Base-by-base conservation (phyloP, 768 basidiomycete species). In the Tylopilus balloui region DNA sequence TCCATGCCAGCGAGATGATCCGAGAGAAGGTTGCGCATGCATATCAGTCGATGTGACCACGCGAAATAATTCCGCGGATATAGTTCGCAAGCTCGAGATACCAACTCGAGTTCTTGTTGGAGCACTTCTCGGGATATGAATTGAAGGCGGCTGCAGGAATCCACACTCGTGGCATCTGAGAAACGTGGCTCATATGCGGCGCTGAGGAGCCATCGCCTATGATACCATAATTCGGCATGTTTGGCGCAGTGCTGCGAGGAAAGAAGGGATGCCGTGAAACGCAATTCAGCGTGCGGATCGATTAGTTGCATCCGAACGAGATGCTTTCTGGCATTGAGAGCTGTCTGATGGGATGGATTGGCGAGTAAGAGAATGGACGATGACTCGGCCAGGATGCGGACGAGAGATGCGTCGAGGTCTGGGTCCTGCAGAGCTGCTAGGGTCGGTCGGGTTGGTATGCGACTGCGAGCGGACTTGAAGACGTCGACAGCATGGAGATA, bases 41-140 rank as follows among this genome's bases (percentile, higher is more conserved):
- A 69, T 35, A 75, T 75, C 40, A 71, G 70, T 59, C 83, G 79
- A 56, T 88, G 82, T 1, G 71, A 61, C 86, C 86, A 88, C 4
- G 83, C 84, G 63, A 83, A 78, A 60, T 88, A 88, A 58, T 88
- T 88, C 13, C 86, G 78, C 9, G 81, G 81, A 59, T 87, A 84
- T 6, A 72, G 64, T 55, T 80, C 78, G 65, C 81, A 81, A 25
- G 83, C 78, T 29, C 64, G 63, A 32, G 72, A 64, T 13, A 75
- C 67, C 41, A 80, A 56, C 6, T 58, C 58, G 34, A 86, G 69
- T 60, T 88, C 86, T n/a, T 60, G 50, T 36, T 61, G 62, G 37
- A 82, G 58, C 27, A 56, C 57, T 1, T 63, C 58, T 19, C 20
- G 73, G 58, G 38, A 83, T 56, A 42, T 11, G 43, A 58, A 61